These are phyloP conservation scores for Stromatinia cepivora DNA, from an alignment of 2,329 filamentous ascomycete genomes.

Conservation along the genomic window DNA sequence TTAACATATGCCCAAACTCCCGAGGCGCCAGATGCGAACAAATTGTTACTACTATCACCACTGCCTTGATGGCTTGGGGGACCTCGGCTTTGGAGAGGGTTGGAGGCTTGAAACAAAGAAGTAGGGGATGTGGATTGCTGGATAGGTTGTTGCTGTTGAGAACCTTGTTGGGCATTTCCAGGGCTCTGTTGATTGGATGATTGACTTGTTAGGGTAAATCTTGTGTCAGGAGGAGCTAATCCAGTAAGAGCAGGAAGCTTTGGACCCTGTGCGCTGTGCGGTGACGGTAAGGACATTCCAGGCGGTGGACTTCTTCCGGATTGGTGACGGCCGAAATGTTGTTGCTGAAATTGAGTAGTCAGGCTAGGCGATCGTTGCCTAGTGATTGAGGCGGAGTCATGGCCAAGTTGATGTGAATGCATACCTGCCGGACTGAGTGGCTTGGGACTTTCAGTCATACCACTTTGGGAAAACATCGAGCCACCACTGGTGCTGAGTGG, in stretches of 20 bases:
- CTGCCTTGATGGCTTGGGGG: conserved; percentile 42
- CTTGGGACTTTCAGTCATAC: conserved; percentile 84
- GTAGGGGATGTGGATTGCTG: conserved; percentile 33
- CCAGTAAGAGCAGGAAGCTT: conserved; percentile 41
- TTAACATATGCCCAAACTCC: conserved; percentile 74
- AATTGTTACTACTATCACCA: conserved; percentile 61
- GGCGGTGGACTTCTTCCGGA: conserved; percentile 54
- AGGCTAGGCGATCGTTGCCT: conserved; percentile 67
- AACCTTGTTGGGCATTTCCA: conserved; percentile 28
- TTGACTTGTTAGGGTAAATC: conserved; percentile 40
- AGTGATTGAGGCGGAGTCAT: conserved; percentile 53
- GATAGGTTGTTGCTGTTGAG: conserved; percentile 31
- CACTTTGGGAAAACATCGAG: conserved; percentile 66
- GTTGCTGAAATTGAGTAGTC: conserved; percentile 64
- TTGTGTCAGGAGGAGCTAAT: conserved; percentile 40
- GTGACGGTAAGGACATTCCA: conserved; percentile 39
- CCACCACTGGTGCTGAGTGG: conserved; percentile 47
- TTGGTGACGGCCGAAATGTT: conserved; percentile 58
- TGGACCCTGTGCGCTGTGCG: conserved; percentile 36
- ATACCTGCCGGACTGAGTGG: conserved; percentile 66
- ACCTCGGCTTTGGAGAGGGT: conserved; percentile 43
- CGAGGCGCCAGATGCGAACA: conserved; percentile 61
- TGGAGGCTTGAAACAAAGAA: conserved; percentile 46
- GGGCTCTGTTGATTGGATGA: conserved; percentile 32
- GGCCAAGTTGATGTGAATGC: conserved; percentile 51